Evolutionary conservation across 352 stramenopile species (phyloP).

Genomic region (Pelagophyceae sp.): DNA sequence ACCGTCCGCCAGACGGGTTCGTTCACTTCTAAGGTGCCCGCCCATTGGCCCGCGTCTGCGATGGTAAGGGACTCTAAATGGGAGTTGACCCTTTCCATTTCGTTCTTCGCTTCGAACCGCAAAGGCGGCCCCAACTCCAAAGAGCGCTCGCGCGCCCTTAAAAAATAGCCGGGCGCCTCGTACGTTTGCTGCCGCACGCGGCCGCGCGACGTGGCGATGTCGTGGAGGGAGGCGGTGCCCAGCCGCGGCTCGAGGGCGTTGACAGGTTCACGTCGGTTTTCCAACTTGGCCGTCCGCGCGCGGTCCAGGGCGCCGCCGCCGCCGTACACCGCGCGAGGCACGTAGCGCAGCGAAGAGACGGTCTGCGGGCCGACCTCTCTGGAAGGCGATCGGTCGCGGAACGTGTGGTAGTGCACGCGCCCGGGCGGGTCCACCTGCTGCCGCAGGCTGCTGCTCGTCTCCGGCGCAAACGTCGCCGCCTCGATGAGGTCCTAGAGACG

Average conservation of each 20-base stretch:
- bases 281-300: not conserved
- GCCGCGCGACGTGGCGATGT: not conserved
- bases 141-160: not conserved
- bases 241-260: not conserved
- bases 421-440: not conserved
- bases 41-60: not conserved
- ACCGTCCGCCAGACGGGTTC: not conserved
- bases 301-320: not conserved
- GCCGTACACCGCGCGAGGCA: not conserved
- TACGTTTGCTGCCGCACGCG: not conserved
- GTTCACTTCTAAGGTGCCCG: not conserved
- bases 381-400: not conserved
- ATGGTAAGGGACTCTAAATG: not conserved
- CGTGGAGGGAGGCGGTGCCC: not conserved
- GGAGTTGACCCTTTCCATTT: not conserved
- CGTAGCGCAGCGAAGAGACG: not conserved
- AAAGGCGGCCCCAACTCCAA: constrained; percentile 3
- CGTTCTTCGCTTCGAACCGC: not conserved
- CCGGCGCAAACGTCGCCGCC: too few relatives aligned
- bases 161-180: not conserved
- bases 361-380: not conserved
- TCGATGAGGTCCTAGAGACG: too few relatives aligned
- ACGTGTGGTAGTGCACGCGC: not conserved
- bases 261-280: not conserved
- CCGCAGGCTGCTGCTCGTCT: not conserved